Percentiles rank a stretch among this genome's conserved stretches.
phyloP scores from a whole-genome alignment of 1,284 basidiomycete genomes.

The Athelia psychrophila region DNA sequence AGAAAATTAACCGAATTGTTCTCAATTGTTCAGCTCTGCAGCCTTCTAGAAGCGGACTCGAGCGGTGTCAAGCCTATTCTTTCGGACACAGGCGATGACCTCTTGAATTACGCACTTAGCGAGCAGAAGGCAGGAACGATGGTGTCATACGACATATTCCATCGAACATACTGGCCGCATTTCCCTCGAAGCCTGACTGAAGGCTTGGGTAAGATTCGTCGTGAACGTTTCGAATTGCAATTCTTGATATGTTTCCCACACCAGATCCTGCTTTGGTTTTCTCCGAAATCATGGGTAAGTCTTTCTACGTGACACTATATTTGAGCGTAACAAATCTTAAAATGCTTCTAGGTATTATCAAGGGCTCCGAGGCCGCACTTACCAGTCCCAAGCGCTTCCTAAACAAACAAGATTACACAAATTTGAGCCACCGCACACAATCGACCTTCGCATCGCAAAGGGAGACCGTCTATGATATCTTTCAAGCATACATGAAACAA shows the following conservation, averaged over 20 bases:
- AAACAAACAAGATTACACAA: constrained; percentile 40
- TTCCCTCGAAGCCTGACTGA: constrained; percentile 55
- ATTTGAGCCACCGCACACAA: constrained; percentile 48
- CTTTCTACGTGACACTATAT: background rate
- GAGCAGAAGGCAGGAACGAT: constrained; percentile 12
- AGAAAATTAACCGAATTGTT: background rate
- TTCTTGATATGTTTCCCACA: constrained; percentile 1
- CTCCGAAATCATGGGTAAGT: constrained; percentile 65
- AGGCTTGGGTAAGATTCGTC: constrained; percentile 44
- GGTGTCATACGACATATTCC: constrained; percentile 52
- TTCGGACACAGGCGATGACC: too few species aligned
- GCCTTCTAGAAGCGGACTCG: background rate
- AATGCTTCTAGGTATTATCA: constrained; percentile 52
- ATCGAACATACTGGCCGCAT: constrained; percentile 59
- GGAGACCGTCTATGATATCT: constrained; percentile 50
- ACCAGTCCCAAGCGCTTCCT: constrained; percentile 34
- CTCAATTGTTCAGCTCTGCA: background rate
- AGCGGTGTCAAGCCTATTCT: too few species aligned
- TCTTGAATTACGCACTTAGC: constrained; percentile 1
- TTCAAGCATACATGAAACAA: constrained; percentile 47
- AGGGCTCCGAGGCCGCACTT: constrained; percentile 57
- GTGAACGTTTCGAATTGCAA: background rate
- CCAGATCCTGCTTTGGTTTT: constrained; percentile 63
- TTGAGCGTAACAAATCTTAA: background rate
- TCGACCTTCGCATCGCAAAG: constrained; percentile 52